A percentile compares a stretch with the other conserved stretches of the same genome.
These are phyloP conservation scores for Boletellus emodensis DNA, from an alignment of 768 basidiomycete species.

Conservation along the genomic window DNA sequence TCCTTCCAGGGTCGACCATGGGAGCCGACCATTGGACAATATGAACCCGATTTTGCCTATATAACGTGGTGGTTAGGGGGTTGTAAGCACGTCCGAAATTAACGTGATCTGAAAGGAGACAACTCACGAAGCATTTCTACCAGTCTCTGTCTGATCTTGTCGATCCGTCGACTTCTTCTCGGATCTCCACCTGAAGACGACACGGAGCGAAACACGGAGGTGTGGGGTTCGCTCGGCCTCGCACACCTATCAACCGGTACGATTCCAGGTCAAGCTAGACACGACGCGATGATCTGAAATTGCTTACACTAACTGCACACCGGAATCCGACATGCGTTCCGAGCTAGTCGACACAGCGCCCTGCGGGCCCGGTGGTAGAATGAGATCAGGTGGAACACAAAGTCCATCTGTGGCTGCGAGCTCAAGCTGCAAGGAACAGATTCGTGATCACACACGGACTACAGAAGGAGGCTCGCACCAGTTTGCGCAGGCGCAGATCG, in stretches of 20 bases:
- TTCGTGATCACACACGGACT: background rate
- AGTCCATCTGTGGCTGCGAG: background rate
- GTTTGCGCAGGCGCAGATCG: background rate
- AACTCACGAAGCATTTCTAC: slow-evolving; percentile 10
- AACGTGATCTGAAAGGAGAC: background rate
- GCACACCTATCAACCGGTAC: background rate
- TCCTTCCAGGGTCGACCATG: too few relatives aligned
- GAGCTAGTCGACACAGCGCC: too few relatives aligned
- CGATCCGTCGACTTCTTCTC: background rate
- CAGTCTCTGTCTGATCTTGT: slow-evolving; percentile 1
- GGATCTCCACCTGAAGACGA: background rate
- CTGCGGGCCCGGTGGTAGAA: background rate
- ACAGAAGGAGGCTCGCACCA: background rate
- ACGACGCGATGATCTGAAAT: too few relatives aligned
- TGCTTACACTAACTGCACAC: too few relatives aligned
- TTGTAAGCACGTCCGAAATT: too few relatives aligned
- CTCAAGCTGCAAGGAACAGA: background rate
- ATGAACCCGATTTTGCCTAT: slow-evolving; percentile 3
- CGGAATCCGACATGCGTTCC: too few relatives aligned
- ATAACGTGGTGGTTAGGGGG: background rate
- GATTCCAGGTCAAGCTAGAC: background rate
- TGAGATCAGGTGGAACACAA: background rate
- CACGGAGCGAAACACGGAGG: background rate
- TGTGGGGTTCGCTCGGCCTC: background rate
- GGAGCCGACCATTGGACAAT: background rate